Evolutionary conservation across 768 basidiomycete species (phyloP), one percentile per base, ranked within the genome.

Genomic region (Dioszegia crocea): DNA sequence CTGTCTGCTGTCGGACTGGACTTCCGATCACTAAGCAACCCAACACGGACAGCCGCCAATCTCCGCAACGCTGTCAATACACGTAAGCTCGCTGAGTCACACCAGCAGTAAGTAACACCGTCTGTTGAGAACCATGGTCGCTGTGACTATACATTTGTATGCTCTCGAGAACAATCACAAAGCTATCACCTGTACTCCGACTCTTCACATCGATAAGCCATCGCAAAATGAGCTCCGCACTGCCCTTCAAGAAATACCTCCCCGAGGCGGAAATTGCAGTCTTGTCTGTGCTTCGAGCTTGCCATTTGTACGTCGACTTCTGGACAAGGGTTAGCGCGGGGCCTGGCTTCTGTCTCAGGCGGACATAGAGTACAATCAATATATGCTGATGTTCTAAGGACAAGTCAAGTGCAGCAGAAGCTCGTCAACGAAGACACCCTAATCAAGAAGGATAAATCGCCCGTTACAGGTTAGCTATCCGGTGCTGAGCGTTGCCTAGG

Each of bases 401-500:
- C 93, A 1, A 84, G 86, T 2, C 83, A 86, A 1, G 88, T 97
- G 19, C 96, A 97, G 79, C 85, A 86, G 68, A 86, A 84, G 51
- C 83, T 96, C 53, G 86, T 90, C 63, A 86, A 85, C 62, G 84
- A 85, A 66, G 94, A 94, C 77, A 91, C 88, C 0, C 80, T 93
- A 38, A 86, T 86, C 47, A 97, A 99, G 75, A 85, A 82, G 26
- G 94, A 99, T 80, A 92, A 92, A 76, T 88, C 87, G 1, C 91
- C 91, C 10, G 91, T 94, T 1, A 93, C 91, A 12, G 86, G 89
- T 88, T 21, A 46, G 24, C 12, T 45, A 17, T 1, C 26, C 12
- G 31, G 45, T 46, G n/a, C n/a, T n/a, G n/a, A n/a, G n/a, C n/a
- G n/a, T n/a, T n/a, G n/a, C n/a, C n/a, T n/a, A n/a, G n/a, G n/a